These are phyloP conservation scores for Penicillium diatomitis DNA, from an alignment of 495 filamentous ascomycete species.

Conservation along the genomic window DNA sequence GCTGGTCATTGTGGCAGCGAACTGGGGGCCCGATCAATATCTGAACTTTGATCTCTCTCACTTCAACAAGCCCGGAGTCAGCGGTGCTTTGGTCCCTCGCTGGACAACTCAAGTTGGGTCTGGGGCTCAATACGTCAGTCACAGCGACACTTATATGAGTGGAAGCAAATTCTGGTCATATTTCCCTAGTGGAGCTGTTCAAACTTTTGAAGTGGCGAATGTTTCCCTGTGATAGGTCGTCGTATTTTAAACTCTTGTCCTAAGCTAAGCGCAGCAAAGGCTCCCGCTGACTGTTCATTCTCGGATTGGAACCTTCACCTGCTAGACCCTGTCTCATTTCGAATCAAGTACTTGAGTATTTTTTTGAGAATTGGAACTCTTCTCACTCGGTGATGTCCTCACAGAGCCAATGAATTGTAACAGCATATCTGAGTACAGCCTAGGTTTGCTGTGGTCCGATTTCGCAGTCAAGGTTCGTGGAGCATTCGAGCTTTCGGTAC, in stretches of 20 bases:
- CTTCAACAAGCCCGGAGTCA: conserved; percentile 1
- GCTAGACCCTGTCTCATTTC: too few species aligned
- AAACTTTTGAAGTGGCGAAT: conserved; percentile 7
- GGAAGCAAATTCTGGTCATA: conserved; percentile 2
- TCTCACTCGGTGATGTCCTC: too few species aligned
- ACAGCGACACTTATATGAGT: not conserved
- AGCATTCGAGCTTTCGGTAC: too few species aligned
- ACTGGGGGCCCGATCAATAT: conserved; percentile 4
- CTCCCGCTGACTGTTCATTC: too few species aligned
- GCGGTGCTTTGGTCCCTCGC: conserved; percentile 3
- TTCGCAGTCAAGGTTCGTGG: too few species aligned
- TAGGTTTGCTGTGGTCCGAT: too few species aligned
- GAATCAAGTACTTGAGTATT: too few species aligned
- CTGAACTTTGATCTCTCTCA: conserved; percentile 7
- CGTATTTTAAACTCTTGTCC: not conserved
- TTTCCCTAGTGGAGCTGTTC: conserved; percentile 2
- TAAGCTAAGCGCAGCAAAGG: not conserved
- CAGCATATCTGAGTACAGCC: too few species aligned
- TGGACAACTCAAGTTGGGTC: conserved; percentile 4
- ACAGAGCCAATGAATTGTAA: too few species aligned
- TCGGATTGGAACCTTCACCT: too few species aligned
- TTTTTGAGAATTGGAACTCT: too few species aligned
- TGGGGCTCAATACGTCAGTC: conserved; percentile 2
- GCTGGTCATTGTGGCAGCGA: conserved; percentile 9
- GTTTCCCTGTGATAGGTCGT: not conserved